Base-by-base conservation (phyloP, 805 yeast genomes). In the Isabelozyma pseudorhagii region DNA sequence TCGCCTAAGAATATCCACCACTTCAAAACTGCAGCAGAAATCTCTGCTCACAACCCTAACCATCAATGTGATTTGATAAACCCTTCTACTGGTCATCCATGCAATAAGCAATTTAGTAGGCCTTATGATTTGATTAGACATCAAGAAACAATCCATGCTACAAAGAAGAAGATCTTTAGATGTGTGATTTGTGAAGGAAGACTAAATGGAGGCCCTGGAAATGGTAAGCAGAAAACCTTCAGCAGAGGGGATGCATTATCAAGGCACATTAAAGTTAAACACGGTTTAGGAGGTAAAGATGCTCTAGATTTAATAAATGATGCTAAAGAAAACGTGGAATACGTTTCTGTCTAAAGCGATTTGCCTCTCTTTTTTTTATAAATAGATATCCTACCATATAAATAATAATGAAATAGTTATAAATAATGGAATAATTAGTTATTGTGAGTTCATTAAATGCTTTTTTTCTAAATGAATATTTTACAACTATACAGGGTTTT, bases 21-120 rank as follows among this genome's bases (percentile, higher is more conserved):
- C 13, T 15, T 15, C 6, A 54, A 54, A 46, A 57, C 69, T 2
- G 68, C 68, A 49, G 25, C 25, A 21, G 25, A 21, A 21, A 67
- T 66, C 15, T 49, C 67, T 5, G 68, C 67, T 17, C 62, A 58
- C 25, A 67, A 68, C 49, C 71, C 74, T 1, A 73, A 71, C 50
- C 85, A 85, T 55, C 77, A 80, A 53, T 86, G 92, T 63, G 73
- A 70, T 48, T 71, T 84, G 65, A 66, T 77, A 8, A 83, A 83
- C 57, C 86, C 89, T 4, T 63, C 79, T 27, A 81, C 88, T 0
- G 84, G 87, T 14, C 63, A 73, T 53, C 80, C 82, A 21, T 89
- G 97, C 68, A 71, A 78, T 57, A 88, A 88, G 69, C 83, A 84
- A 60, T 93, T 93, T 63, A 90, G 97, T 14, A 81, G 99, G 62